phyloP scores from a whole-genome alignment of 208 protist genomes.

The Acanthamoeba castellanii region DNA sequence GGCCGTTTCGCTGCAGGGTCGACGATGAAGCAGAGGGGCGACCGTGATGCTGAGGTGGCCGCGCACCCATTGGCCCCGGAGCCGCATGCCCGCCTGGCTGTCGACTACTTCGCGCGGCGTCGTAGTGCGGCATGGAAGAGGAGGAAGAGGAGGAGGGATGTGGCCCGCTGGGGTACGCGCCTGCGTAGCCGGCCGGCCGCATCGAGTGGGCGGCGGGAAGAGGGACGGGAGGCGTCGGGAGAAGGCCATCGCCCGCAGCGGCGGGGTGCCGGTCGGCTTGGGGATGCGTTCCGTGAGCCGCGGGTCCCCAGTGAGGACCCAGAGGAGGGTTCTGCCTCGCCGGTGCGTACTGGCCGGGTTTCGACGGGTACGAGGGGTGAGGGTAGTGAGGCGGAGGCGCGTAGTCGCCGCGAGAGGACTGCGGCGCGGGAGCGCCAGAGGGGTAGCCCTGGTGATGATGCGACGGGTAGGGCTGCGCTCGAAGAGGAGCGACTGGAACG shows the following conservation, averaged over 20 bases:
- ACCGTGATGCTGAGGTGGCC: neutral
- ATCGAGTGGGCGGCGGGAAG: neutral
- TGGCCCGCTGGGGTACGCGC: too few relatives aligned
- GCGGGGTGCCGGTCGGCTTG: too few relatives aligned
- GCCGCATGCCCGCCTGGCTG: neutral
- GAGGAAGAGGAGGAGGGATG: too few relatives aligned
- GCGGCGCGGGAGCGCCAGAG: too few relatives aligned
- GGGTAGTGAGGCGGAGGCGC: too few relatives aligned
- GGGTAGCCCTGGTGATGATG: neutral
- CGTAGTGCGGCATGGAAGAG: neutral
- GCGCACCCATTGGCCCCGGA: neutral
- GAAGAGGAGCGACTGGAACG: neutral
- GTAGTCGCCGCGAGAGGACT: too few relatives aligned
- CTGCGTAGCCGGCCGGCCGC: neutral
- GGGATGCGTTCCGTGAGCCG: too few relatives aligned
- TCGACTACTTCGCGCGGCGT: too few relatives aligned
- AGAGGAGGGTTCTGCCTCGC: neutral
- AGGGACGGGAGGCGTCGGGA: neutral
- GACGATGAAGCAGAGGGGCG: neutral
- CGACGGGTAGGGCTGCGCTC: neutral
- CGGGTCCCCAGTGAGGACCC: too few relatives aligned
- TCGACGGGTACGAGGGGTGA: neutral
- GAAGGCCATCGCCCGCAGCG: neutral
- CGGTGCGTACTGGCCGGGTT: neutral
- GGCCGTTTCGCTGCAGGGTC: neutral